Conservation (phyloP, 306 rosid species). For the Fragaria nilgerrensis region DNA sequence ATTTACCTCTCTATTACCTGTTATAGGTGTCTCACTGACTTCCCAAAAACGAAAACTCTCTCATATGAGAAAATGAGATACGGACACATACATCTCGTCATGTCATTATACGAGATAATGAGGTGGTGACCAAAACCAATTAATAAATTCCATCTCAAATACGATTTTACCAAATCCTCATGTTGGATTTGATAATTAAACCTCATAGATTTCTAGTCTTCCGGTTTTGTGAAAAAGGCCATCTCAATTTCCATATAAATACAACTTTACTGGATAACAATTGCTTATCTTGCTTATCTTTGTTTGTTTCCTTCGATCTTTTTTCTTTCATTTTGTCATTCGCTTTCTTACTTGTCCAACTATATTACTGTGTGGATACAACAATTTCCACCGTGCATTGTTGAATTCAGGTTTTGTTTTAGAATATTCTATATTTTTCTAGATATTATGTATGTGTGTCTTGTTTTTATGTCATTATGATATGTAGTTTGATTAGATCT, state of each 20-base stretch:
- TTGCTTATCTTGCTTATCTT: not conserved
- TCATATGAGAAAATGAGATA: not conserved
- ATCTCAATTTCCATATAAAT: not conserved
- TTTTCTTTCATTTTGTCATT: not conserved
- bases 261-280: not conserved
- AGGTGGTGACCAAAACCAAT: not conserved
- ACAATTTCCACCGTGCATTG: not conserved
- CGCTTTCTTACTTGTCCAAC: not conserved
- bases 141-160: not conserved
- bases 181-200: not conserved
- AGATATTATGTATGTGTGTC: too few relatives aligned
- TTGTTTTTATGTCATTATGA: too few relatives aligned
- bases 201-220: not conserved
- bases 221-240: too few relatives aligned
- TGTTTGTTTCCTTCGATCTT: not conserved
- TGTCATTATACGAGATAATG: not conserved
- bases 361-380: not conserved
- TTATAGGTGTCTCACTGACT: not conserved
- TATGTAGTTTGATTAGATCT: too few relatives aligned
- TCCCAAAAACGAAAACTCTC: not conserved
- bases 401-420: not conserved
- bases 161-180: not conserved
- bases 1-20: not conserved
- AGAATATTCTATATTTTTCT: too few relatives aligned
- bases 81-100: not conserved